Evolutionary conservation across 768 basidiomycete genomes (phyloP), one percentile per base, ranked within the genome.

Genomic region (Leccinum longicurvipes): DNA sequence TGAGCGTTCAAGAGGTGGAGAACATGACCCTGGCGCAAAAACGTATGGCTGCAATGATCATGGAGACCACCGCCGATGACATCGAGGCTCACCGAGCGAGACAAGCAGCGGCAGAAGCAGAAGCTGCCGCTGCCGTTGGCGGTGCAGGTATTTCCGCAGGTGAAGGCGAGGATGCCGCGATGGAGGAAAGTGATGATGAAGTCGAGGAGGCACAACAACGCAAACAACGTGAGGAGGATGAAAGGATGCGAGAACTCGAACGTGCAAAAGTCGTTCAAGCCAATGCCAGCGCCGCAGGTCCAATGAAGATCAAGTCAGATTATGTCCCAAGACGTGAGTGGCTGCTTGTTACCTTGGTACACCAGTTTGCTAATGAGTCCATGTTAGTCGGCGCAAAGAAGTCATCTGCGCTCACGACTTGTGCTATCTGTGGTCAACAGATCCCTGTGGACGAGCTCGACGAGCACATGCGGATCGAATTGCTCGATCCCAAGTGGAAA

Each of bases 401-500:
- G 59, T 79, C 82, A 61, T 78, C 75, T 49, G 80, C 85, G 34
- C 86, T 90, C 74, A 89, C 93, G 4, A 93, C 89, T 27, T 98
- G 94, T 76, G 81, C 87, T 17, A 89, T 98, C 63, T 97, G 95
- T 74, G 88, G 90, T n/a, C 95, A 98, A 71, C 89, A 93, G 72
- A 91, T 99, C 34, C 88, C 97, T 25, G 88, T 95, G 64, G 91
- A 97, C 73, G 96, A 98, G 70, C 77, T 98, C 45, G 85, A 96
- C 63, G 95, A 98, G 69, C 97, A 98, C 72, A 94, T 98, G 85
- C 91, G 97, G 63, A 98, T 98, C 68, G 97, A 99, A 70, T 73
- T 98, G 58, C 82, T 99, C 63, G 97, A 99, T 74, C 97, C 97
- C 41, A 86, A 88, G 70, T 99, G 96, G 95, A 98, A 98, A 72